These are phyloP conservation scores for Coniferiporia weirii DNA, from an alignment of 1,284 basidiomycete species.

Conservation along the genomic window DNA sequence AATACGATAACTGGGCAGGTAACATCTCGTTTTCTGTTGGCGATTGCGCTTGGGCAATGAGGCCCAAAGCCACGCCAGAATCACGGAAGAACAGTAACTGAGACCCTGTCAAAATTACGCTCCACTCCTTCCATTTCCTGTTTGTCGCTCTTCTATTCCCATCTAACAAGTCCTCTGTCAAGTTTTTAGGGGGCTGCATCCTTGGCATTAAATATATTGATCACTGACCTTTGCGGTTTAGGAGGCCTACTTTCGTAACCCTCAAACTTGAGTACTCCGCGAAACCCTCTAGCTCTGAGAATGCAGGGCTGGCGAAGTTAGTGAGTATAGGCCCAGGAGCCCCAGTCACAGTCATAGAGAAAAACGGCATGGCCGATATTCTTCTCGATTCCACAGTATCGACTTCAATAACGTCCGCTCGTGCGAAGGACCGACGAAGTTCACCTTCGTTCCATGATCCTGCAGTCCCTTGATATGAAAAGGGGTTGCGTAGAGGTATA, in stretches of 20 bases:
- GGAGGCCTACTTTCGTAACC: constrained; percentile 77
- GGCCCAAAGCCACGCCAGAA: constrained; percentile 55
- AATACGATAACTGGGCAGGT: constrained; percentile 50
- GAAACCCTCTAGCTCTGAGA: constrained; percentile 22
- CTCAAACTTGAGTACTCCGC: constrained; percentile 45
- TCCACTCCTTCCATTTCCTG: constrained; percentile 88
- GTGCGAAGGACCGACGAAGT: constrained; percentile 64
- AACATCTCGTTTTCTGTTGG: constrained; percentile 34
- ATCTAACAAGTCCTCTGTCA: constrained; percentile 63
- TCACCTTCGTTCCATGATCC: constrained; percentile 66
- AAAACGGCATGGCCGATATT: constrained; percentile 38
- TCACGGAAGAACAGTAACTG: constrained; percentile 94
- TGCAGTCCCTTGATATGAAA: constrained; percentile 68
- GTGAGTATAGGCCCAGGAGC: constrained; percentile 26
- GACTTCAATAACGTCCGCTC: constrained; percentile 62
- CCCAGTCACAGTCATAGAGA: constrained; percentile 41
- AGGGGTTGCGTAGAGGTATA: constrained; percentile 69
- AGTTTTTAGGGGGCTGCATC: background rate
- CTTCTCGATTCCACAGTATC: constrained; percentile 36
- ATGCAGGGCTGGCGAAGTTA: constrained; percentile 21
- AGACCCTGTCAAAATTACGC: constrained; percentile 82
- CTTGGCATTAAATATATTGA: background rate
- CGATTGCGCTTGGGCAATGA: constrained; percentile 48
- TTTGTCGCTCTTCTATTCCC: constrained; percentile 71
- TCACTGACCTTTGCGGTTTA: constrained; percentile 66